These are phyloP conservation scores for Rutstroemia sydowiana DNA, from an alignment of 2,329 filamentous ascomycete genomes.

Conservation along the genomic window DNA sequence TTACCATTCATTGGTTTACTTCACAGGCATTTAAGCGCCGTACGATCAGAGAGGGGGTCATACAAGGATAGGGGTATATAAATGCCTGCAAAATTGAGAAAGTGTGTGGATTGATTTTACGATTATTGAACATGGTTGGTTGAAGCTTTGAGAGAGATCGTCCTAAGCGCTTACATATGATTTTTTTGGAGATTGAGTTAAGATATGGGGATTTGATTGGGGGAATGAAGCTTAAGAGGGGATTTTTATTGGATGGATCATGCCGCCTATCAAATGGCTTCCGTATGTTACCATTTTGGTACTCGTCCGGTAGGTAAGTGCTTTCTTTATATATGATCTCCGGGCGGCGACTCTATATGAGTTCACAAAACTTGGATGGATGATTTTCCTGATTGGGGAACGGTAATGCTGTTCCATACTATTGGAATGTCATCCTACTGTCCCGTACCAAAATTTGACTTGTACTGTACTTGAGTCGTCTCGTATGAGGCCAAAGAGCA, in stretches of 20 bases:
- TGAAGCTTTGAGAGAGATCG: neutral
- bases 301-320: too few species aligned
- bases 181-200: neutral
- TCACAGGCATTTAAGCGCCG: slow-evolving; percentile 8
- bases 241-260: neutral
- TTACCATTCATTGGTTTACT: neutral
- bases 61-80: neutral
- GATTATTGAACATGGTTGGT: neutral
- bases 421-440: too few species aligned
- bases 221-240: neutral
- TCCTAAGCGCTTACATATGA: slow-evolving; percentile 3
- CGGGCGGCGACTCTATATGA: too few species aligned
- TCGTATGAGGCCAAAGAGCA: too few species aligned
- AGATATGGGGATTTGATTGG: neutral
- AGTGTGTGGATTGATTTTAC: neutral
- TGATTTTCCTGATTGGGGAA: too few species aligned
- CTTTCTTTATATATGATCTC: too few species aligned
- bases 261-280: too few species aligned
- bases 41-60: neutral
- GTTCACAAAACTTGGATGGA: too few species aligned
- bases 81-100: neutral
- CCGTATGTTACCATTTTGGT: too few species aligned
- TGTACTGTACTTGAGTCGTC: too few species aligned
- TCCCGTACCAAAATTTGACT: too few species aligned
- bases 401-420: too few species aligned